Evolutionary conservation across 1,139 yeast genomes (phyloP).

Genomic region (Yamadazyma diospyri): DNA sequence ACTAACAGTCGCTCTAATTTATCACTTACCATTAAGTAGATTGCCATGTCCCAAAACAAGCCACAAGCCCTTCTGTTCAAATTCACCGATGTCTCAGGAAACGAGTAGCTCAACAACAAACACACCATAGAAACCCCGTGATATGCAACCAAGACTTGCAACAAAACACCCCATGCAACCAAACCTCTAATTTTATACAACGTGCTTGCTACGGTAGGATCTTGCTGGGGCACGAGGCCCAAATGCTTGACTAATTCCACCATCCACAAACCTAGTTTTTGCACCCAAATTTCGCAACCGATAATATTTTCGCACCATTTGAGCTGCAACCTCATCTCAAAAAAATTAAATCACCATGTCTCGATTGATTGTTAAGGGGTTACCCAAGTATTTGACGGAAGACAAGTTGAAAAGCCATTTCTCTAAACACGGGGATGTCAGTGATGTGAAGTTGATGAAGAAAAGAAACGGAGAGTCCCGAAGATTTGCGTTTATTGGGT

Average conservation of each 20-base stretch:
- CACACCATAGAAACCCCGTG: conserved; percentile 23
- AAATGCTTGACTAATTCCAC: conserved; percentile 21
- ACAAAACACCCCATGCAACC: conserved; percentile 14
- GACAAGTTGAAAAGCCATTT: conserved; percentile 72
- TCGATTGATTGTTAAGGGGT: conserved; percentile 90
- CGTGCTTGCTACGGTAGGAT: conserved; percentile 11
- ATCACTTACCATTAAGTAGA: conserved; percentile 30
- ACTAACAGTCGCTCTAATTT: background rate
- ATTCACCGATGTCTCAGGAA: conserved; percentile 28
- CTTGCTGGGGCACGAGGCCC: conserved; percentile 17
- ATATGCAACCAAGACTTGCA: conserved; percentile 17
- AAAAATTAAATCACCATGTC: conserved; percentile 50
- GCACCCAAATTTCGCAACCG: conserved; percentile 3
- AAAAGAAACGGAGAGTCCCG: conserved; percentile 84
- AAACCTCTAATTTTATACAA: conserved; percentile 19
- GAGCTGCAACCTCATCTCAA: conserved; percentile 10
- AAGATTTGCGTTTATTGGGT: conserved; percentile 92
- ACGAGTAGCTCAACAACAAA: conserved; percentile 15
- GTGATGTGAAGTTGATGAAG: conserved; percentile 84
- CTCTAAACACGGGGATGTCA: conserved; percentile 57
- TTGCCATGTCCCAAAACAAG: conserved; percentile 35
- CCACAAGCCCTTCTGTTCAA: conserved; percentile 21
- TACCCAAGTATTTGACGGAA: conserved; percentile 79
- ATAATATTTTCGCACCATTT: background rate
- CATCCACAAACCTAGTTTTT: conserved; percentile 6